Base-by-base conservation (phyloP, 805 yeast species). In the Citeromyces nyonsensis region DNA sequence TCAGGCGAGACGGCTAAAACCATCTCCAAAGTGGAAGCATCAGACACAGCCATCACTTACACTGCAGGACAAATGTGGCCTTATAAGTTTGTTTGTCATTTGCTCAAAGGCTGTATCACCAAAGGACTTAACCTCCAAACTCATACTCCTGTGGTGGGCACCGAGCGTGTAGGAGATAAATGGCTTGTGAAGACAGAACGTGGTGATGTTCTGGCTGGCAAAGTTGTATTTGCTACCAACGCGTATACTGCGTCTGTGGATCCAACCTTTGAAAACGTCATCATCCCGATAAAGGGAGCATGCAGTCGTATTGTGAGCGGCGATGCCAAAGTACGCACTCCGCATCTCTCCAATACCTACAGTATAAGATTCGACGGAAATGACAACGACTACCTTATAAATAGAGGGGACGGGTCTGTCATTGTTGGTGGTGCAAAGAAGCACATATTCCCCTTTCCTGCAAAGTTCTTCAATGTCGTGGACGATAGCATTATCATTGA, bases 21-120 rank as follows among this genome's bases (percentile, higher is more conserved):
- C 6, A 36, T 50, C 20, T 44, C 55, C 5, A 53, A 59, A 27
- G 47, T 44, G 24, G 47, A 40, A 10, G 38, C 41, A 6, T 46
- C 55, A 15, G 38, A 43, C n/a, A 52, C 56, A 10, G 54, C 56
- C 15, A 34, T 61, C 22, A 45, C 54, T 2, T 53, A 51, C 36
- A 58, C 65, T 3, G 66, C 67, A 3, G 61, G 63, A 5, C 55
- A 58, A 4, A 43, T 63, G 31, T 62, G 66, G 55, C 66, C 69
- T 3, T 60, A 64, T 42, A 57, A 56, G 38, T 41, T 65, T 3
- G 48, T 60, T 30, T 43, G 48, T 4, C 42, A 47, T 2, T 32
- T 64, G 3, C 39, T 63, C 31, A 48, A 49, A 37, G 41, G 39
- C 11, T 40, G 49, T 15, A 41, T 62, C 4, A 36, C 40, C 9